A percentile compares a stretch with the other conserved stretches of the same genome.
These are phyloP conservation scores for Ochetophila trinervis DNA, from an alignment of 306 rosid species.

Conservation along the genomic window DNA sequence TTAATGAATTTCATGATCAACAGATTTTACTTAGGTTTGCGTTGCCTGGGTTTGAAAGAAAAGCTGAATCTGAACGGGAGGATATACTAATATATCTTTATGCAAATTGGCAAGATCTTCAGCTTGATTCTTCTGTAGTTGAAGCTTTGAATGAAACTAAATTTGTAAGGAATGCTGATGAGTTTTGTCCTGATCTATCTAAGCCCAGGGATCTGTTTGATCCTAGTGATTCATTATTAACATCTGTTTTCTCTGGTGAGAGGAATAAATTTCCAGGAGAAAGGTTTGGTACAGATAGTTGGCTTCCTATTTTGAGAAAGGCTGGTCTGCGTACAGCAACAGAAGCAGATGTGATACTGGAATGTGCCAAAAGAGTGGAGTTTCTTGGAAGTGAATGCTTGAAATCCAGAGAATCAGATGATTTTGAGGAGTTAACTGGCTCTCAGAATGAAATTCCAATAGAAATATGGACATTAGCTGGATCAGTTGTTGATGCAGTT, in stretches of 20 bases:
- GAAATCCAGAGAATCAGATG: slow-evolving; percentile 65
- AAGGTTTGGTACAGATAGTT: slow-evolving; percentile 77
- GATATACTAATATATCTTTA: slow-evolving; percentile 66
- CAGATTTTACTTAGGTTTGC: slow-evolving; percentile 87
- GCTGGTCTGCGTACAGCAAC: slow-evolving; percentile 75
- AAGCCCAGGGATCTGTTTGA: slow-evolving; percentile 81
- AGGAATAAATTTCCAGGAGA: slow-evolving; percentile 90
- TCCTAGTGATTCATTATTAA: slow-evolving; percentile 76
- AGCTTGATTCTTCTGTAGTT: slow-evolving; percentile 56
- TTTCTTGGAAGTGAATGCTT: slow-evolving; percentile 78
- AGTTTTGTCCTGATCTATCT: slow-evolving; percentile 65
- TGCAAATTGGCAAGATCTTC: slow-evolving; percentile 89
- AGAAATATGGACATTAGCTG: slow-evolving; percentile 88
- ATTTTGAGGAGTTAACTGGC: slow-evolving; percentile 57
- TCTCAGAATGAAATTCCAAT: slow-evolving; percentile 58
- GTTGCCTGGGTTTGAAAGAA: slow-evolving; percentile 73
- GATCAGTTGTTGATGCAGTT: slow-evolving; percentile 76
- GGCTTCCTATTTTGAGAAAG: slow-evolving; percentile 90
- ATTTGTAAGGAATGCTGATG: slow-evolving; percentile 87
- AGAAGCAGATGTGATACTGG: slow-evolving; percentile 79
- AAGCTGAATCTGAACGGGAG: slow-evolving; percentile 72
- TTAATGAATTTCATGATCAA: slow-evolving; percentile 69
- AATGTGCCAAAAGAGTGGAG: slow-evolving; percentile 93
- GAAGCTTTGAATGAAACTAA: slow-evolving; percentile 75
- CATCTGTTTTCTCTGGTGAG: slow-evolving; percentile 91